Evolutionary conservation across 495 filamentous ascomycete genomes (phyloP), one percentile per base, ranked within the genome.

Genomic region (Aspergillus nidulans): DNA sequence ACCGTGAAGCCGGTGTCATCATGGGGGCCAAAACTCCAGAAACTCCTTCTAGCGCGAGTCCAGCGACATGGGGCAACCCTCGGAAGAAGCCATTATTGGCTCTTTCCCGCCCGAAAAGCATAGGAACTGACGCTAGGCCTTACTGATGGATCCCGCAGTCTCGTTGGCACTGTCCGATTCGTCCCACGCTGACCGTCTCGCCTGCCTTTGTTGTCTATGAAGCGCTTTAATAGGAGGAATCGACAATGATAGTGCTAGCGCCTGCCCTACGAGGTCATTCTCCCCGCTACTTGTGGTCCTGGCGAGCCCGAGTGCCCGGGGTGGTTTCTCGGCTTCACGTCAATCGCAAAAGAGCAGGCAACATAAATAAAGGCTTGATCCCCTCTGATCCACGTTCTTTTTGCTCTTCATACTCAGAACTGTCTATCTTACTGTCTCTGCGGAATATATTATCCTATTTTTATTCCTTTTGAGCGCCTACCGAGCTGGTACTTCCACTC

Each of bases 1-100:
- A 45, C 45, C 45, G 50, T 48, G 49, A 54, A 46, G 16, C 47
- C 36, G 26, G 38, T 38, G 12, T 42, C 34, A 23, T 41, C 42
- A 49, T 60, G 60, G 58, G 58, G 60, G 55, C 60, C 42, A 51
- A 66, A 24, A 41, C 9, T 42, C 52, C 46, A 48, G 42, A 18
- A n/a, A n/a, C n/a, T 15, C 41, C 44, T 41, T 42, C 15, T 49
- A 39, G 26, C 30, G 30, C 15, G 21, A 19, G 38, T 16, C 25
- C 16, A 20, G 41, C 42, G 10, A n/a, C 4, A 25, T 21, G 41
- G 51, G 51, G 41, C 51, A 45, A 1, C 12, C 6, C 18, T 23
- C 34, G 40, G 32, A 7, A 19, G 18, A 36, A 13, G 13, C 34
- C 15, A 49, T 47, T 36, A 43, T 42, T 41, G 53, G 40, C 32